Percentiles rank a stretch among this genome's conserved stretches.
These are phyloP conservation scores for Geotrichum restrictum DNA, from an alignment of 1,139 yeast genomes.

Conservation along the genomic window DNA sequence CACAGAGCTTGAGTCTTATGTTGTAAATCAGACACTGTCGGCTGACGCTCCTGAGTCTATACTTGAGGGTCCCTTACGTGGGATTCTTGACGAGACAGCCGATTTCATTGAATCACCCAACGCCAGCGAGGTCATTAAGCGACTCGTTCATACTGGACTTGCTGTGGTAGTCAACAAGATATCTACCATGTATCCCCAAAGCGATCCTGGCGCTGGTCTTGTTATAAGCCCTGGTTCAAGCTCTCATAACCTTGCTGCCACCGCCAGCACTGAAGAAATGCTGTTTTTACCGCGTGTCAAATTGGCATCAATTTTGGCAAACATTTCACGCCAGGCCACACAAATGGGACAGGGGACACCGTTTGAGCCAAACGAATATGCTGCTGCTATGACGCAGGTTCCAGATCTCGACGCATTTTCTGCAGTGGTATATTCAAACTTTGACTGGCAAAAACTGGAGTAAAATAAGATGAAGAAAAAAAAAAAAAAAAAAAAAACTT, in stretches of 20 bases:
- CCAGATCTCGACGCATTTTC: constrained; percentile 80
- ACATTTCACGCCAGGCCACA: constrained; percentile 62
- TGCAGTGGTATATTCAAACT: constrained; percentile 86
- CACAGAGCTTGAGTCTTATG: constrained; percentile 40
- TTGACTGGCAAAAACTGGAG: constrained; percentile 43
- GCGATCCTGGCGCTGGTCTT: constrained; percentile 22
- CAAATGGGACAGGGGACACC: constrained; percentile 47
- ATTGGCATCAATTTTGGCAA: constrained; percentile 67
- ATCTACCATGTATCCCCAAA: constrained; percentile 28
- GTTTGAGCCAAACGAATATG: constrained; percentile 49
- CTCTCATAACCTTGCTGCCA: background rate
- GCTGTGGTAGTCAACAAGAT: constrained; percentile 30
- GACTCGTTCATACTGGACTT: constrained; percentile 41
- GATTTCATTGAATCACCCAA: constrained; percentile 47
- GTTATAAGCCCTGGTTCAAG: constrained; percentile 14
- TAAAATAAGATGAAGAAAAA: background rate
- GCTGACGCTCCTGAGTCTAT: constrained; percentile 27
- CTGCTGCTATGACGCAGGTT: constrained; percentile 45
- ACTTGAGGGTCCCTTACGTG: constrained; percentile 29
- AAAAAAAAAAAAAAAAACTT: background rate
- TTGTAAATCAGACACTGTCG: constrained; percentile 36
- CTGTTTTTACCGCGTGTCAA: constrained; percentile 38
- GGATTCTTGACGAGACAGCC: constrained; percentile 50
- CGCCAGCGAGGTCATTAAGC: constrained; percentile 40
- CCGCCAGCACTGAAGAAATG: background rate